A percentile compares a stretch with the other conserved stretches of the same genome.
Evolutionary conservation across 2,329 filamentous ascomycete genomes (phyloP).

Genomic region (Myriosclerotinia curreyana): DNA sequence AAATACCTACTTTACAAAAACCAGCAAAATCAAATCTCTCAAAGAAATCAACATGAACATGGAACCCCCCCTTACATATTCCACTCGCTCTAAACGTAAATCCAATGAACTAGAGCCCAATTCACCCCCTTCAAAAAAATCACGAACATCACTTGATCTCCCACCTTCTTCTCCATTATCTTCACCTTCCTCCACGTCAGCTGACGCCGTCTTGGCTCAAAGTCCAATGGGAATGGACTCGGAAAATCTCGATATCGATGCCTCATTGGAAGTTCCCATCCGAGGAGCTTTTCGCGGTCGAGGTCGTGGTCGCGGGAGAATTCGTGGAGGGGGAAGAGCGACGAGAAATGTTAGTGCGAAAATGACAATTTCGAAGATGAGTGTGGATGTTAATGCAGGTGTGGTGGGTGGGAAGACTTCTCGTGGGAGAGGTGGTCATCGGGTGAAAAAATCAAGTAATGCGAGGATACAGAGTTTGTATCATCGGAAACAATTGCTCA

Average conservation of each 20-base stretch:
- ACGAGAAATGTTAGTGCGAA: slow-evolving; percentile 16
- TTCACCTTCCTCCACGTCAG: slow-evolving; percentile 18
- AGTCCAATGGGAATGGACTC: slow-evolving; percentile 18
- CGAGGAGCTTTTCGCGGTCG: slow-evolving; percentile 31
- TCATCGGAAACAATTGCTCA: slow-evolving; percentile 34
- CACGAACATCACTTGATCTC: slow-evolving; percentile 12
- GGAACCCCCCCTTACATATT: slow-evolving; percentile 20
- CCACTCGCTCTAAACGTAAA: slow-evolving; percentile 22
- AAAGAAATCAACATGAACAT: neutral
- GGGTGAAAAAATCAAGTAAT: slow-evolving; percentile 35
- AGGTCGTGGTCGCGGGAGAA: slow-evolving; percentile 31
- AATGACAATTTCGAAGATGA: neutral
- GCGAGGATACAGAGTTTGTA: slow-evolving; percentile 35
- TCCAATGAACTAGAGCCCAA: slow-evolving; percentile 7
- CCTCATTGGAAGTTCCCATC: neutral
- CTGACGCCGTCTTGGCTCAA: slow-evolving; percentile 18
- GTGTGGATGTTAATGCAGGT: slow-evolving; percentile 2
- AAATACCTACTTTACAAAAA: neutral
- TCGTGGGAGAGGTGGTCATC: slow-evolving; percentile 32
- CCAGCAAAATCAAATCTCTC: neutral
- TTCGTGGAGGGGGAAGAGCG: slow-evolving; percentile 29
- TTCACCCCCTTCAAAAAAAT: slow-evolving; percentile 19
- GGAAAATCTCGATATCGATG: slow-evolving; percentile 17
- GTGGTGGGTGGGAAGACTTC: slow-evolving; percentile 23
- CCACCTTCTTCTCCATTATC: slow-evolving; percentile 19